Conservation (phyloP, 2,329 filamentous ascomycete genomes). For the Colletotrichum eleusines region DNA sequence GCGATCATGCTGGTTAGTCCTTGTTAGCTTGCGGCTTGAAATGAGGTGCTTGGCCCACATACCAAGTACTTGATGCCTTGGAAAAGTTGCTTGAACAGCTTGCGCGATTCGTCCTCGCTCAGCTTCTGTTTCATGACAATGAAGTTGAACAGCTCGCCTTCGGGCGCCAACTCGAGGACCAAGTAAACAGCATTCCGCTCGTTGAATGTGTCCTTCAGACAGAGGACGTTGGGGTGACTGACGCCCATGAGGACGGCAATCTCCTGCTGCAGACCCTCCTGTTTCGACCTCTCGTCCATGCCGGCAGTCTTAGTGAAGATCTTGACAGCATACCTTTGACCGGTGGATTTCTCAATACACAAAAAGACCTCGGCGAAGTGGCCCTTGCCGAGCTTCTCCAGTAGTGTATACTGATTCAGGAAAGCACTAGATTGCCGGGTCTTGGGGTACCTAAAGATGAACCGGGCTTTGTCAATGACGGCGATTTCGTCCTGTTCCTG, state of each 20-base stretch:
- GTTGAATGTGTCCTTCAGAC: conserved; percentile 94
- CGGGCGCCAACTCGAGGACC: conserved; percentile 88
- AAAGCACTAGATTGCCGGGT: conserved; percentile 81
- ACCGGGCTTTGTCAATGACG: conserved; percentile 85
- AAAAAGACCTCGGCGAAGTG: conserved; percentile 96
- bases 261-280: conserved; percentile 91
- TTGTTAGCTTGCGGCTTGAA: conserved; percentile 46
- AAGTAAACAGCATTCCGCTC: conserved; percentile 92
- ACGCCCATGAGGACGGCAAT: conserved; percentile 98
- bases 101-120: conserved; percentile 84
- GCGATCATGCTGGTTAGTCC: conserved; percentile 80
- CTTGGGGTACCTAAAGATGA: conserved; percentile 91
- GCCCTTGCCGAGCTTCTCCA: conserved; percentile 90
- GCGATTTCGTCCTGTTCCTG: conserved; percentile 92
- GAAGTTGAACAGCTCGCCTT: conserved; percentile 95
- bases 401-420: conserved; percentile 84
- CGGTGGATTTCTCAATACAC: conserved; percentile 87
- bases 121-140: conserved; percentile 94
- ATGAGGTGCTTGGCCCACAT: conserved; percentile 51
- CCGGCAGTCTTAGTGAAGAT: conserved; percentile 89
- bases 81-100: conserved; percentile 91
- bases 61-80: conserved; percentile 96
- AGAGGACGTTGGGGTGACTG: conserved; percentile 92
- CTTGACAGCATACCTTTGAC: conserved; percentile 90
- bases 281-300: conserved; percentile 85